Percentiles rank a stretch among this genome's conserved stretches.
phyloP scores from a whole-genome alignment of 352 stramenopile genomes.

The Poterioochromonas sp. region DNA sequence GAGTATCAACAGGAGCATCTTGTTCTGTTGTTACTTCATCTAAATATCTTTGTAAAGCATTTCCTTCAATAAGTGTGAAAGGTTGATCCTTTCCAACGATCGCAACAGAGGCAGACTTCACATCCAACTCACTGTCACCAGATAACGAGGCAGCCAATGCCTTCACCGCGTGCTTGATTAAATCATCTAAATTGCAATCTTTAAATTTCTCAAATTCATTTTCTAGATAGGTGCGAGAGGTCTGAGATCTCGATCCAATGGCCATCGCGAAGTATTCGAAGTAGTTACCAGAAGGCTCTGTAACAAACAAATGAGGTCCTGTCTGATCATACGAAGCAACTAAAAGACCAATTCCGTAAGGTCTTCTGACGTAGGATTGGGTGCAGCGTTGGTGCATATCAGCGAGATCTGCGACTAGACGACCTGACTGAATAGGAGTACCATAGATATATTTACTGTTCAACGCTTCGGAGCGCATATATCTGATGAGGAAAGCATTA shows the following conservation, averaged over 20 bases:
- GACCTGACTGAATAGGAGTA: slow-evolving; percentile 78
- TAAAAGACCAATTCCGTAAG: slow-evolving; percentile 95
- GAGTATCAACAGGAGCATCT: slow-evolving; percentile 16
- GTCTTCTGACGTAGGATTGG: slow-evolving; percentile 95
- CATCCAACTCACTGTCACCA: slow-evolving; percentile 84
- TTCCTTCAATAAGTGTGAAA: slow-evolving; percentile 83
- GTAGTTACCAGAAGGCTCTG: slow-evolving; percentile 93
- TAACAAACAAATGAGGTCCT: slow-evolving; percentile 95
- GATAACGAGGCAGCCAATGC: slow-evolving; percentile 87
- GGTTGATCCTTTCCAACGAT: slow-evolving; percentile 84
- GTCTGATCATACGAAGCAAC: slow-evolving; percentile 89
- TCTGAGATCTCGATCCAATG: slow-evolving; percentile 92
- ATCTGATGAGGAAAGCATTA: slow-evolving; percentile 46
- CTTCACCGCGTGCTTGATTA: slow-evolving; percentile 96
- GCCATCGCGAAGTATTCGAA: slow-evolving; percentile 96
- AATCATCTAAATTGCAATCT: slow-evolving; percentile 69
- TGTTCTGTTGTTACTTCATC: slow-evolving; percentile 48
- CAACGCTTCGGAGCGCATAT: slow-evolving; percentile 93
- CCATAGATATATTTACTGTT: slow-evolving; percentile 99
- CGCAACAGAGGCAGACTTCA: slow-evolving; percentile 77
- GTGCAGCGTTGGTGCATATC: slow-evolving; percentile 98
- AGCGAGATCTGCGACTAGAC: slow-evolving; percentile 88
- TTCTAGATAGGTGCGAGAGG: slow-evolving; percentile 94
- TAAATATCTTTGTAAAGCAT: slow-evolving; percentile 84
- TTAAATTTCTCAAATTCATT: slow-evolving; percentile 92